A percentile compares a stretch with the other conserved stretches of the same genome.
These are phyloP conservation scores for Aspergillus aculeatus DNA, from an alignment of 2,329 filamentous ascomycete species.

Conservation along the genomic window DNA sequence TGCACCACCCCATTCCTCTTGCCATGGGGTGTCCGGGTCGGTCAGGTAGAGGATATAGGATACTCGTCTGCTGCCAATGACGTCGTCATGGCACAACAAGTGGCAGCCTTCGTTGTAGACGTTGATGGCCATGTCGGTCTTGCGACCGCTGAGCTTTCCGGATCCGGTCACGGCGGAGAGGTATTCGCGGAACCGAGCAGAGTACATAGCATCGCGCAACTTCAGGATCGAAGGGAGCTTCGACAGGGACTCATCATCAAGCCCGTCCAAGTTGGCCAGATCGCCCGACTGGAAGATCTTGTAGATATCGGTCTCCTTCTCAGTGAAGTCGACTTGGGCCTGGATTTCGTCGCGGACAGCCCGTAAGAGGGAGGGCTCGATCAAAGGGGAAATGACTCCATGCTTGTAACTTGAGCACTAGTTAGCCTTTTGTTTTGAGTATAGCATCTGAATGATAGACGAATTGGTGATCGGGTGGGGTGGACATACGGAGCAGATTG, in stretches of 20 bases:
- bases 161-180: constrained; percentile 81
- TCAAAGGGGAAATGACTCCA: constrained; percentile 78
- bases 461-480: not conserved
- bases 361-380: constrained; percentile 79
- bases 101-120: constrained; percentile 96
- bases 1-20: constrained; percentile 88
- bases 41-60: constrained; percentile 97
- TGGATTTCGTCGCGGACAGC: constrained; percentile 85
- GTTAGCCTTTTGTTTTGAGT: constrained; percentile 5
- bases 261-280: constrained; percentile 90
- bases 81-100: constrained; percentile 94
- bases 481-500: constrained; percentile 43
- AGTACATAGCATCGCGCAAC: constrained; percentile 94
- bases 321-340: constrained; percentile 89
- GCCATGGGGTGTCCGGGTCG: constrained; percentile 87
- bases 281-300: constrained; percentile 99
- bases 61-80: constrained; percentile 92
- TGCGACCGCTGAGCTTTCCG: constrained; percentile 82
- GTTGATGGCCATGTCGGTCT: constrained; percentile 99
- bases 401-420: constrained; percentile 70
- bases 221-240: constrained; percentile 86
- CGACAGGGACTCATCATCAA: constrained; percentile 79
- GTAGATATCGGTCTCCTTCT: constrained; percentile 99
- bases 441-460: not conserved
- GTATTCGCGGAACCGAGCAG: constrained; percentile 82